A percentile compares a stretch with the other conserved stretches of the same genome.
Evolutionary conservation across 208 protist genomes (phyloP).

Genomic region (Acanthamoeba rhysodes): DNA sequence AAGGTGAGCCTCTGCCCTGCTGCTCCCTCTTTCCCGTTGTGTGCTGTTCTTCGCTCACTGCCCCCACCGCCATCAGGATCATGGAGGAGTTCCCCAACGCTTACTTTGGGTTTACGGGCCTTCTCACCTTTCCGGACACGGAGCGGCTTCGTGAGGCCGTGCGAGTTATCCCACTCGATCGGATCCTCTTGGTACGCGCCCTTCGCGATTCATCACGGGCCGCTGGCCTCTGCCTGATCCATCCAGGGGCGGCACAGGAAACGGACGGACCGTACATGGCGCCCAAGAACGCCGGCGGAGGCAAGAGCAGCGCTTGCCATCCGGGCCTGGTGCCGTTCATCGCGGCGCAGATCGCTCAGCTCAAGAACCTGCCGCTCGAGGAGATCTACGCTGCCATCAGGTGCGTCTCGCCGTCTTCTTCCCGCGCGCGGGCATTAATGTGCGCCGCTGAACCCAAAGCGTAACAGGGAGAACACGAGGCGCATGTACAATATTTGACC

Average conservation of each 20-base stretch:
- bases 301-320: constrained; percentile 8
- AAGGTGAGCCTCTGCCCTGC: neutral
- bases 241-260: constrained; percentile 74
- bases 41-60: neutral
- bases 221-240: no score
- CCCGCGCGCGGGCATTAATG: neutral
- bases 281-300: constrained; percentile 82
- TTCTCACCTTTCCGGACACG: constrained; percentile 88
- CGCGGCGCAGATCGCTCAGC: constrained; percentile 3
- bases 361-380: constrained; percentile 42
- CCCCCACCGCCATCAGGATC: constrained; percentile 48
- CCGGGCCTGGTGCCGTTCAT: constrained; percentile 44
- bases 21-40: neutral
- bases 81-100: constrained; percentile 87
- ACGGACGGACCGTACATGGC: constrained; percentile 92
- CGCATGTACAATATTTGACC: constrained; percentile 11
- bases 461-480: constrained; percentile 38
- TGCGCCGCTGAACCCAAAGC: neutral
- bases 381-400: neutral
- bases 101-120: constrained; percentile 91
- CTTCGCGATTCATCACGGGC: neutral
- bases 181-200: constrained; percentile 82
- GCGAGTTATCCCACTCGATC: constrained; percentile 84
- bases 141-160: constrained; percentile 77
- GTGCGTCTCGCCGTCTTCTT: neutral